Base-by-base conservation (phyloP, 116 monocot genomes). In the Zostera marina region DNA sequence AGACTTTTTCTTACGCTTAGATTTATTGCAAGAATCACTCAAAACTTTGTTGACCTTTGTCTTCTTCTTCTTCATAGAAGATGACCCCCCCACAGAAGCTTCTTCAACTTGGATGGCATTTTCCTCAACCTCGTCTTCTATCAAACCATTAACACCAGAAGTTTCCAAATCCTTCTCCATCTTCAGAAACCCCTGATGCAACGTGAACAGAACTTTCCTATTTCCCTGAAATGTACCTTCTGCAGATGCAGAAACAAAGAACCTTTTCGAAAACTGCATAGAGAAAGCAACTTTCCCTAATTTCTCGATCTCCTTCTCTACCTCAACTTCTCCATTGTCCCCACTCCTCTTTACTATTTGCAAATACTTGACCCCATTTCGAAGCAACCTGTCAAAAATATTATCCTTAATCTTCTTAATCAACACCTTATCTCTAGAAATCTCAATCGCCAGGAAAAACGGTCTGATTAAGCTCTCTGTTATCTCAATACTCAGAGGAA, bases 81-180 rank as follows among this genome's bases (percentile, higher is more conserved):
- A 32, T 32, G 32, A 32, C 5, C 5, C 5, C 32, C 32, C 32
- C 5, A 44, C 2, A 47, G 15, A n/a, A 42, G 48, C 21, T 23
- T 7, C 26, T 15, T 32, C 53, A 53, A 9, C 41, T 1, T 26
- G 11, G 9, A 17, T 45, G 32, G 32, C 32, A 22, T 23, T 58
- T 44, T 53, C 71, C 53, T 72, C 68, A 20, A 67, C 53, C 41
- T 58, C n/a, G n/a, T n/a, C 8, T 62, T 67, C 56, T 8, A 81
- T 49, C 3, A 71, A 66, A 58, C 85, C 65, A 5, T 72, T 49
- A 32, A 89, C 20, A 4, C 80, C 74, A 2, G 80, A 82, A 21
- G 73, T 76, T 66, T 82, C 82, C 23, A 78, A 65, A 61, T 74
- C 76, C 49, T 85, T 96, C 65, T 96, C 85, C 41, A 96, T 70